These are phyloP conservation scores for Lineolata rhizophorae DNA, from an alignment of 495 filamentous ascomycete species.

Conservation along the genomic window DNA sequence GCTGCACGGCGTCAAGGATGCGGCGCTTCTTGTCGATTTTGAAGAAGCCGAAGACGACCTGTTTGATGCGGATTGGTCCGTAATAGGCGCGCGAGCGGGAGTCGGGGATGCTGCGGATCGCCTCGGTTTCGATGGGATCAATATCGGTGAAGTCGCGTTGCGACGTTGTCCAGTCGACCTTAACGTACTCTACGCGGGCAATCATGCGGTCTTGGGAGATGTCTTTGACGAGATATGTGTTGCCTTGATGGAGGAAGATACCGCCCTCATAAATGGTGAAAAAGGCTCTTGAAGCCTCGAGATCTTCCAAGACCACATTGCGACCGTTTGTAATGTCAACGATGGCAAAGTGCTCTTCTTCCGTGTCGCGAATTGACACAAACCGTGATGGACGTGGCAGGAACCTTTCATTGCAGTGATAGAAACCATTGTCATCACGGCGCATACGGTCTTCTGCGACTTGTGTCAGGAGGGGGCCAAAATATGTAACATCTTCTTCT, in stretches of 20 bases:
- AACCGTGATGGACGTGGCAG: conserved; percentile 61
- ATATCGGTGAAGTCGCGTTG: conserved; percentile 92
- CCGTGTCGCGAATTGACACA: conserved; percentile 78
- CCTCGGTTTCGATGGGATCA: conserved; percentile 76
- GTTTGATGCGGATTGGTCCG: conserved; percentile 61
- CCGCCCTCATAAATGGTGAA: conserved; percentile 95
- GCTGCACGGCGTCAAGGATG: conserved; percentile 78
- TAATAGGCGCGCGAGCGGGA: conserved; percentile 47
- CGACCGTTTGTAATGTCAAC: conserved; percentile 65
- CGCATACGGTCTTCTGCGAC: conserved; percentile 56
- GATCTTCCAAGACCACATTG: conserved; percentile 77
- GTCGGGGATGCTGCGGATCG: conserved; percentile 44
- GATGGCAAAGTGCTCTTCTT: conserved; percentile 83
- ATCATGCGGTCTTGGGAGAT: conserved; percentile 58
- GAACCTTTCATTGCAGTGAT: conserved; percentile 75
- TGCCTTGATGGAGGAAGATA: conserved; percentile 91
- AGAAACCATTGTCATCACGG: conserved; percentile 59
- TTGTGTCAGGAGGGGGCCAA: conserved; percentile 48
- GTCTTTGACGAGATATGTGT: conserved; percentile 76
- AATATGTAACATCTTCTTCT: conserved; percentile 55
- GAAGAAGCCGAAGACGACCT: conserved; percentile 88
- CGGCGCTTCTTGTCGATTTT: conserved; percentile 66
- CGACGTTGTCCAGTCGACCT: conserved; percentile 85
- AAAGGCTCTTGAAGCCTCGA: conserved; percentile 86
- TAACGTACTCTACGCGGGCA: conserved; percentile 55